phyloP scores from a whole-genome alignment of 257 asterid genomes.

The Mentha longifolia region DNA sequence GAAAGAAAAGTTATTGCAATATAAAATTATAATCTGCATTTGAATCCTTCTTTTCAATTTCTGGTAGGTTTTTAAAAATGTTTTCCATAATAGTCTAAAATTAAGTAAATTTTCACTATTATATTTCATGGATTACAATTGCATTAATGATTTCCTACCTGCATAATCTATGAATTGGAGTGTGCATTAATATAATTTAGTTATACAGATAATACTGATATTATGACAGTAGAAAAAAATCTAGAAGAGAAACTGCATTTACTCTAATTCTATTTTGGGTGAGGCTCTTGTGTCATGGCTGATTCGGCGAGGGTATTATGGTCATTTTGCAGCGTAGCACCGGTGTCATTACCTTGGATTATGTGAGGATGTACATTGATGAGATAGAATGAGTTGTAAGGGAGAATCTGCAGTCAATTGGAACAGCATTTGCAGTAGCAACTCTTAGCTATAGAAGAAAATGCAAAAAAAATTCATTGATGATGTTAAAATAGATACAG shows the following conservation, averaged over 20 bases:
- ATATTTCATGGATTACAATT: not conserved
- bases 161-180: not conserved
- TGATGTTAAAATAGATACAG: slow-evolving; percentile 6
- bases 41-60: not conserved
- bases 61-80: not conserved
- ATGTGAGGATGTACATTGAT: not conserved
- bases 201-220: slow-evolving; percentile 19
- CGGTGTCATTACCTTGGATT: not conserved
- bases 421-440: not conserved
- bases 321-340: not conserved
- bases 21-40: slow-evolving; percentile 5
- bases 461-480: not conserved
- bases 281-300: not conserved
- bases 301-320: not conserved
- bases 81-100: not conserved
- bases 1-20: not conserved
- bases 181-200: slow-evolving; percentile 13
- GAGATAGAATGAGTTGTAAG: not conserved
- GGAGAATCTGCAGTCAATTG: not conserved
- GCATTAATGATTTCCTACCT: slow-evolving; percentile 27
- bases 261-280: not conserved
- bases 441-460: not conserved
- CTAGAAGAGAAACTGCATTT: slow-evolving; percentile 13
- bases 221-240: slow-evolving; percentile 1
- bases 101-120: not conserved